Conservation (phyloP, 2,329 filamentous ascomycete species). For the Penicillium sclerotigenum region DNA sequence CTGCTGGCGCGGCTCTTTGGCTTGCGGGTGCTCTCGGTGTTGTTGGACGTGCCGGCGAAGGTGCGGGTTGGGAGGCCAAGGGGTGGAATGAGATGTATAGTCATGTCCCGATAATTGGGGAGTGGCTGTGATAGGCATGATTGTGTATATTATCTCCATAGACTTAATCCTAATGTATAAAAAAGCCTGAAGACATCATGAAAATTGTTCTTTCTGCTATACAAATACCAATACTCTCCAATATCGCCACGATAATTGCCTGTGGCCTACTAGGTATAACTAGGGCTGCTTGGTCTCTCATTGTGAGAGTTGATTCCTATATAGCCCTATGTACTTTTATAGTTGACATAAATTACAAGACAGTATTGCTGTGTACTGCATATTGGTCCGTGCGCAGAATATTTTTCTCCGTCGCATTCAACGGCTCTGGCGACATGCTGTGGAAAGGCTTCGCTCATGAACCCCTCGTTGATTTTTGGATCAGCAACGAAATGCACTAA, state of each 20-base stretch:
- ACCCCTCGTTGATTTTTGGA: constrained; percentile 6
- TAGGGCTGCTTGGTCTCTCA: not conserved
- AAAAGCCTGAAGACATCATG: not conserved
- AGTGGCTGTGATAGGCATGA: constrained; percentile 45
- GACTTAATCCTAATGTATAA: not conserved
- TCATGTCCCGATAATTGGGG: constrained; percentile 56
- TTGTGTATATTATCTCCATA: not conserved
- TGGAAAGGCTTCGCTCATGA: constrained; percentile 14
- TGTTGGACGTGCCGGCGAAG: constrained; percentile 67
- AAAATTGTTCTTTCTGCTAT: not conserved
- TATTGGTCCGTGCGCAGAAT: constrained; percentile 21
- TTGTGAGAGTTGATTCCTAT: not conserved
- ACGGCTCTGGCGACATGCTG: constrained; percentile 10
- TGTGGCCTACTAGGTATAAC: not conserved
- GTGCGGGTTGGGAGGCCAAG: constrained; percentile 73
- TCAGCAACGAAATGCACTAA: constrained; percentile 13
- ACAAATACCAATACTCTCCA: not conserved
- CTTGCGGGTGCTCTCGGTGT: constrained; percentile 75
- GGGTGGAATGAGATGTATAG: constrained; percentile 74
- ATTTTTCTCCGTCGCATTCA: constrained; percentile 17
- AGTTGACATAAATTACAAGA: constrained; percentile 1
- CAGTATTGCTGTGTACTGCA: not conserved
- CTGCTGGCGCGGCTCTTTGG: constrained; percentile 65
- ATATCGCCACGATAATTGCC: not conserved
- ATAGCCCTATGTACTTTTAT: not conserved